Evolutionary conservation across 345 rosid genomes (phyloP).

Genomic region (Brassica incana): DNA sequence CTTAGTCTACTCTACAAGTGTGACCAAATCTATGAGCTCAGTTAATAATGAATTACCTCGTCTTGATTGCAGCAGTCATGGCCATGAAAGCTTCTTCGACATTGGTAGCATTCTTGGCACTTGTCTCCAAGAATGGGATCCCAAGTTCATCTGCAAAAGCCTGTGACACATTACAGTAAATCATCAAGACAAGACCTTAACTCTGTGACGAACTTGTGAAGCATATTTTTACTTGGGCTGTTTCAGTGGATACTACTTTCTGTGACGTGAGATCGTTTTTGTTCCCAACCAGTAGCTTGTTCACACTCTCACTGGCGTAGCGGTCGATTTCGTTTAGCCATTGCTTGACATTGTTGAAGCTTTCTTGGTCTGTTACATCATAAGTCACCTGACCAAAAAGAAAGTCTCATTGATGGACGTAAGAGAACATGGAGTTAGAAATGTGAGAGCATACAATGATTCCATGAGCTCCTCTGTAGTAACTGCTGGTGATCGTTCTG

Average conservation of each 20-base stretch:
- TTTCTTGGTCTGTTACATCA: conserved; percentile 80
- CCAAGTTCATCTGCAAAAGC: conserved; percentile 76
- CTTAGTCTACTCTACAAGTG: background rate
- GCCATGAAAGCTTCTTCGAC: conserved; percentile 86
- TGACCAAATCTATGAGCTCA: conserved; percentile 6
- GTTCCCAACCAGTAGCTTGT: conserved; percentile 77
- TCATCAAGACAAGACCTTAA: background rate
- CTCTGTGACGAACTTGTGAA: background rate
- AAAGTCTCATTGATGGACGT: conserved; percentile 2
- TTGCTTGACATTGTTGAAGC: conserved; percentile 77
- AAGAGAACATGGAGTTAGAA: background rate
- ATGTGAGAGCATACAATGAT: conserved; percentile 51
- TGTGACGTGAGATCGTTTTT: conserved; percentile 66
- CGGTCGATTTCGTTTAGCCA: conserved; percentile 81
- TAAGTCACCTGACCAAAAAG: conserved; percentile 57
- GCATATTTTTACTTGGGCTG: conserved; percentile 57
- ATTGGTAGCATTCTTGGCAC: conserved; percentile 71
- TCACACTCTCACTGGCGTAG: conserved; percentile 74
- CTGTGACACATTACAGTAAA: conserved; percentile 35
- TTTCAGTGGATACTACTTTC: conserved; percentile 68
- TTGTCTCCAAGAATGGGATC: conserved; percentile 81
- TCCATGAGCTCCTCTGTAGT: conserved; percentile 94
- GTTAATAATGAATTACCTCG: conserved; percentile 39
- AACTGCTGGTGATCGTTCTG: conserved; percentile 89
- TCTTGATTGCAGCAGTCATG: conserved; percentile 73